Base-by-base conservation (phyloP, 345 rosid species). In the Acer saccharum region DNA sequence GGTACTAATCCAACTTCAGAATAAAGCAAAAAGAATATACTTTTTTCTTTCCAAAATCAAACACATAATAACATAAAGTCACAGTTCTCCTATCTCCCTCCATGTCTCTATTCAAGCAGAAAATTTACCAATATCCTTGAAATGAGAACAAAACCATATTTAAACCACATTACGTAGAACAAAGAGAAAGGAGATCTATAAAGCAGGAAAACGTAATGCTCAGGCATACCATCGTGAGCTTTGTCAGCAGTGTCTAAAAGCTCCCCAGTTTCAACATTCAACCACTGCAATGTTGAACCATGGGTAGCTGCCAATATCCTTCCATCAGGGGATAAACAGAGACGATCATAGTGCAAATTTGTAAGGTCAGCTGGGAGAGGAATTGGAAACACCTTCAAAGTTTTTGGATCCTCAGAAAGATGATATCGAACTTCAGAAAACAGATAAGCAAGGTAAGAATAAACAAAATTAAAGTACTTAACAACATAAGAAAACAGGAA, bases 361-460 rank as follows among this genome's bases (percentile, higher is more conserved):
- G 90, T 80, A 76, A 89, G 76, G 10, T 94, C 99, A 55, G 91
- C 94, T 60, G 74, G 89, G 32, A 89, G 90, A 18, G 97, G 97
- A 75, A 92, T 97, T 11, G 92, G 93, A 79, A 93, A 91, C 77
- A 88, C 93, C 86, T 91, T 94, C 86, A 97, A 74, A 66, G 93
- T 87, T 90, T 97, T 97, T 3, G 99, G 98, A 82, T 97, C 99
- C 94, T 97, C 98, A 74, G 94, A 97, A 63, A 97, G 90, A 83
- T 94, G 97, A 78, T 94, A 97, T 18, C 95, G 97, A 44, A 97
- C 99, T 94, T 78, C 83, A 76, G 69, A 68, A 78, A 48, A 76
- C 52, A 75, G 68, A 77, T 4, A 41, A 50, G 79, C 68, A 71
- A 72, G 35, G 50, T 80, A 65, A 82, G 82, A 14, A 71, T 39